Base-by-base conservation (phyloP, 495 filamentous ascomycete genomes). In the Massariosphaeria phaeospora region DNA sequence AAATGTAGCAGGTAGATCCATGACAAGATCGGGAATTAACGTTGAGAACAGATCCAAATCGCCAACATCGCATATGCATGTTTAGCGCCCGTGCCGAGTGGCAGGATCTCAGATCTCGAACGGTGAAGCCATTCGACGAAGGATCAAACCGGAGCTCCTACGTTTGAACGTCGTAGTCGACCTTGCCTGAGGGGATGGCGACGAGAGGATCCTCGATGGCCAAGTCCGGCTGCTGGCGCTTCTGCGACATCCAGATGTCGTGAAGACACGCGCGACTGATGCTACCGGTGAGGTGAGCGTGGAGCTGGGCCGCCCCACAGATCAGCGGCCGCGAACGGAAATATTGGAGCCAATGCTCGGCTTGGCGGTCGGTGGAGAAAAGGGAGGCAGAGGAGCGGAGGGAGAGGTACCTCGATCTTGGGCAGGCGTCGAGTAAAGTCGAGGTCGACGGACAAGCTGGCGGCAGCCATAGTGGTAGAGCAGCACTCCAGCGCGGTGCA, bases 261-360 rank as follows among this genome's bases (percentile, higher is more conserved):
- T 91, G 85, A 0, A 93, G 79, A 48, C 79, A 84, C 70, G 83
- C 67, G 12, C 81, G 80, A 65, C 80, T 85, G 69, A 93, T 90
- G 66, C 84, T 89, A 39, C 89, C 88, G 36, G 79, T 85, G 27
- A 95, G 78, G 69, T 93, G 88, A 52, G 88, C 88, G 59, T 95
- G 89, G 15, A 95, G 76, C 84, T 91, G 63, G n/a, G 15, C 13
- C 8, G 25, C 31, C 12, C 27, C 18, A 24, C 41, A 38, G 35
- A 49, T 55, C 44, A 54, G 57, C 34, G 31, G 30, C 50, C 44
- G 53, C 44, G 27, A 46, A 42, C 15, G 17, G 41, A 40, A 13
- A 20, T 43, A 35, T 24, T 40, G 24, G 20, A 36, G 54, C 41
- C 55, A 21, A 52, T 45, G 55, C 52, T 34, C 30, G 31, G 34